Evolutionary conservation across 2,329 filamentous ascomycete species (phyloP), one percentile per base, ranked within the genome.

Genomic region (Microdochium nivale): DNA sequence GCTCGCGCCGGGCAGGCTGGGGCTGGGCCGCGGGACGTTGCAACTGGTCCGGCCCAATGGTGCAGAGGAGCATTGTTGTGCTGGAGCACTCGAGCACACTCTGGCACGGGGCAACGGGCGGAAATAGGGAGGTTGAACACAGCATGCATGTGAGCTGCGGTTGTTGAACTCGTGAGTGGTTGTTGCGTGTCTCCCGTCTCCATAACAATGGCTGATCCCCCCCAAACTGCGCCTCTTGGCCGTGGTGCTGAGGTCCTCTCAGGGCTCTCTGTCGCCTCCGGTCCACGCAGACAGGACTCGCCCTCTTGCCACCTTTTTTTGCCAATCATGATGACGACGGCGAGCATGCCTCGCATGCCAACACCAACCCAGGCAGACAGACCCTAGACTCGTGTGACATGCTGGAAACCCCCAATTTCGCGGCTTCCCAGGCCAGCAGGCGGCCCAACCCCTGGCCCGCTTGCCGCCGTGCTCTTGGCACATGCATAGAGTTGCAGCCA

Each of bases 401-500:
- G 27, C 11, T 30, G 27, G 11, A 11, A 5, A 30, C 27, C 27
- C 27, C 27, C 27, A 30, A 30, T 30, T 30, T 30, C 27, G 27
- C 27, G 27, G 27, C 5, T 30, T 30, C 27, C 27, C 27, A 30
- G 5, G 27, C 27, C 27, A 30, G 27, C 27, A 11, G 27, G 27
- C 5, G 27, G 27, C 16, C 14, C 40, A 5, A 21, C 19, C 40
- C 27, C 25, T 25, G 4, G 46, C 21, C 47, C 43, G 32, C 49
- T 27, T 43, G 51, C 46, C 43, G 48, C 47, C 48, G 49, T 49
- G 54, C 40, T 19, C 40, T 44, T 44, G 40, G 40, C 40, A 19
- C 40, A 16, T 44, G 40, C 14, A 7, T 19, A 3, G 21, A 21
- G 40, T 19, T 44, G 14, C 40, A 19, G 27, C n/a, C 40, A 8